A percentile compares a stretch with the other conserved stretches of the same genome.
phyloP scores from a whole-genome alignment of 2,329 filamentous ascomycete species.

The Curvularia eragrostidis region DNA sequence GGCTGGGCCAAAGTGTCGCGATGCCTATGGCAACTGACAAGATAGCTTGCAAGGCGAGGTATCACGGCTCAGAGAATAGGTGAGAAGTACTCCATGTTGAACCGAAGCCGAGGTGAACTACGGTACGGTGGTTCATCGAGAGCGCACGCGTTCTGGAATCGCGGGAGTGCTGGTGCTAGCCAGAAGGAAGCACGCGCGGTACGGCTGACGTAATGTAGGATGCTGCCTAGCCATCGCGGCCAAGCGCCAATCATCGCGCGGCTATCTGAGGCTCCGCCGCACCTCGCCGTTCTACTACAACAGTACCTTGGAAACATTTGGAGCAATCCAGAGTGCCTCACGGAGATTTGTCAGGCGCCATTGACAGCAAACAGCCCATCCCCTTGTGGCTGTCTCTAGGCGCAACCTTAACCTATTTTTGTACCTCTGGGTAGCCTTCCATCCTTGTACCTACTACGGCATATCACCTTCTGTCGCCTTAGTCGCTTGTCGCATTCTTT shows the following conservation, averaged over 20 bases:
- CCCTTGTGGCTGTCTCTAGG: neutral
- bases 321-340: neutral
- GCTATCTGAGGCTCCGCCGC: neutral
- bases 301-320: neutral
- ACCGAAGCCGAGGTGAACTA: neutral
- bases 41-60: neutral
- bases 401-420: neutral
- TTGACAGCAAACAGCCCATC: neutral
- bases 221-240: neutral
- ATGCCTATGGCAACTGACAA: neutral
- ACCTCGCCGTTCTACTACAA: neutral
- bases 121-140: conserved; percentile 2
- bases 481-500: neutral
- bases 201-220: conserved; percentile 17
- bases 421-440: neutral
- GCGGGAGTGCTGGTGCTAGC: conserved; percentile 15
- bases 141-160: conserved; percentile 7
- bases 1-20: neutral
- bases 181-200: conserved; percentile 4
- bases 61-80: neutral
- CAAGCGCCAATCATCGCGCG: neutral
- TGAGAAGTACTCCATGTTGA: neutral
- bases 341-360: neutral
- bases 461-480: neutral
- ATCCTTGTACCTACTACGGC: neutral